These are phyloP conservation scores for Pseudozyma flocculosa DNA, from an alignment of 1,284 basidiomycete genomes.

Conservation along the genomic window DNA sequence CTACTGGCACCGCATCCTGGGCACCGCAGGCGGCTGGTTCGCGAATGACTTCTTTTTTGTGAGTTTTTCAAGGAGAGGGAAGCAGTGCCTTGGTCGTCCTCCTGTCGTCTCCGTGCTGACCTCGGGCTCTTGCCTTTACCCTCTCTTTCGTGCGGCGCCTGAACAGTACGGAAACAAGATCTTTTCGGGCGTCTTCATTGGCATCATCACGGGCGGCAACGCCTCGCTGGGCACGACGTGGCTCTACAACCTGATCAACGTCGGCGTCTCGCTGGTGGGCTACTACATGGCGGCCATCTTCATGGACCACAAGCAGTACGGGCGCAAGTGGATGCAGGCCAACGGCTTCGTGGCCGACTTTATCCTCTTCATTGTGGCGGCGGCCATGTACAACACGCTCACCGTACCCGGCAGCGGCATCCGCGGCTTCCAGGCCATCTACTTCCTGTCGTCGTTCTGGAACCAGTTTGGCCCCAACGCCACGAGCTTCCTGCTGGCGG, in stretches of 20 bases:
- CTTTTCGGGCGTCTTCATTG: constrained; percentile 55
- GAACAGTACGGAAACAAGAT: constrained; percentile 59
- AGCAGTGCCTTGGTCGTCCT: no score
- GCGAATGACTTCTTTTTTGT: constrained; percentile 62
- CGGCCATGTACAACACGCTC: constrained; percentile 59
- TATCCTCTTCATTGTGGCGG: constrained; percentile 60
- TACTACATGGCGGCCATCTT: constrained; percentile 64
- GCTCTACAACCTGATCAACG: constrained; percentile 63
- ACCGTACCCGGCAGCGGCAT: constrained; percentile 51
- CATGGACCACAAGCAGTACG: constrained; percentile 64
- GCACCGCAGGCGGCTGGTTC: constrained; percentile 63
- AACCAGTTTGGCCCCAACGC: constrained; percentile 64
- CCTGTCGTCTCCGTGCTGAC: no score
- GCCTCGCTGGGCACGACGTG: constrained; percentile 60
- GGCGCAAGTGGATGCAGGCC: constrained; percentile 61
- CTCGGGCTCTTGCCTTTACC: background rate
- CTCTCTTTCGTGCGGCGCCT: no score
- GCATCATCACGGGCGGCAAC: constrained; percentile 59
- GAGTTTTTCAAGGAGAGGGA: no score
- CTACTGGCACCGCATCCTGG: constrained; percentile 63
- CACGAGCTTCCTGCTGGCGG: constrained; percentile 58
- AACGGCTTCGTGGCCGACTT: constrained; percentile 62
- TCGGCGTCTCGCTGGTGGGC: constrained; percentile 61
- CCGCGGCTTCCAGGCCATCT: constrained; percentile 62
- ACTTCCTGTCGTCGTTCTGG: constrained; percentile 63